These are phyloP conservation scores for Backusella liffmaniae DNA, from an alignment of 192 early-diverging fungal species.

Conservation along the genomic window DNA sequence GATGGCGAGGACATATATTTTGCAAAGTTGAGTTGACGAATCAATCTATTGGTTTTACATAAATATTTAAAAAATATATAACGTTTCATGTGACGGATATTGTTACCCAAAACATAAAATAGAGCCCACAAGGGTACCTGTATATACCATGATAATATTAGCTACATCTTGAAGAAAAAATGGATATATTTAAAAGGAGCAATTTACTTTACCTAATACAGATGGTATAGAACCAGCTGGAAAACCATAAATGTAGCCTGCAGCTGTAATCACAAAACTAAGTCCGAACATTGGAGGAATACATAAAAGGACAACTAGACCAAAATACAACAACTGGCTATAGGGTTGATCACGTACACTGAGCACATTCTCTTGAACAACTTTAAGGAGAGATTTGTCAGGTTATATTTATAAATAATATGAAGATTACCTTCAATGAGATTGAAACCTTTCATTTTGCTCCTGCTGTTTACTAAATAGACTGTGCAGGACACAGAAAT, in stretches of 20 bases:
- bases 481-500: background rate
- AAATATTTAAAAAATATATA: background rate
- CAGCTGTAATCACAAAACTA: conserved; percentile 34
- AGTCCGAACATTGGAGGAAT: conserved; percentile 54
- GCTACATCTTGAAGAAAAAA: background rate
- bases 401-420: background rate
- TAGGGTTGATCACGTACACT: conserved; percentile 18
- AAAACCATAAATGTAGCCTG: conserved; percentile 53
- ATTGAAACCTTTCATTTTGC: background rate
- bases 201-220: conserved; percentile 27
- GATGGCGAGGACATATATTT: conserved; percentile 11
- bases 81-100: background rate
- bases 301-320: conserved; percentile 30
- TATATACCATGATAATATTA: background rate
- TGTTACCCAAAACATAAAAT: background rate
- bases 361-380: conserved; percentile 11
- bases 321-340: conserved; percentile 20
- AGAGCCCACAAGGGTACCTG: conserved; percentile 22
- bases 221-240: conserved; percentile 45
- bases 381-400: conserved; percentile 1
- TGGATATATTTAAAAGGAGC: background rate
- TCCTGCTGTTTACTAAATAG: background rate
- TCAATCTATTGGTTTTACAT: background rate
- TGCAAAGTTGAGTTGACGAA: conserved; percentile 20
- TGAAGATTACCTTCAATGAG: background rate